A percentile compares a stretch with the other conserved stretches of the same genome.
phyloP scores from a whole-genome alignment of 148 eudicot genomes.

The Dysphania ambrosioides region DNA sequence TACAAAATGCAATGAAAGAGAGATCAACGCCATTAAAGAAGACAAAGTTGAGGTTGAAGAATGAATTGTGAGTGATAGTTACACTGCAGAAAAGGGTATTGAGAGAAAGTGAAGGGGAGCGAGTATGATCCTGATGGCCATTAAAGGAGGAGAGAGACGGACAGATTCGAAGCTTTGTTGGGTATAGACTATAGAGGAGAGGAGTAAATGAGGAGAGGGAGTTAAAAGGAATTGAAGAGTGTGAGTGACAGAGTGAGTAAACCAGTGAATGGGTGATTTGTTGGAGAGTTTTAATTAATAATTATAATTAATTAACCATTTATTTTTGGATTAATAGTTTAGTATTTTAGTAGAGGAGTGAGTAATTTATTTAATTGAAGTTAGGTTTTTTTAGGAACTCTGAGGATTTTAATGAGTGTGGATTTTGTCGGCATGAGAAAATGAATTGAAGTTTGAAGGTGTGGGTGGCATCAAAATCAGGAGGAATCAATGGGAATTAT shows the following conservation, averaged over 20 bases:
- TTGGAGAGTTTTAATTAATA: not conserved
- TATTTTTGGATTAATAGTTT: too few species aligned
- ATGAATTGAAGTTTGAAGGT: not conserved
- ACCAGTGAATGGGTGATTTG: slow-evolving; percentile 11
- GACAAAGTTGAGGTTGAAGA: too few species aligned
- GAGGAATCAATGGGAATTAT: slow-evolving; percentile 14
- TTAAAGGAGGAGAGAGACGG: too few species aligned
- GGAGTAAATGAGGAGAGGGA: too few species aligned
- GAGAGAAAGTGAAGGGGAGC: too few species aligned
- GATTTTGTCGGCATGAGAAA: slow-evolving; percentile 44
- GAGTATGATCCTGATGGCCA: slow-evolving; percentile 32
- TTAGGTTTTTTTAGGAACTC: not conserved
- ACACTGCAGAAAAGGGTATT: too few species aligned
- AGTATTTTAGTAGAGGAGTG: too few species aligned
- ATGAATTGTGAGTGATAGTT: too few species aligned
- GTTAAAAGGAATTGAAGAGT: not conserved
- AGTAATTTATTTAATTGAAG: not conserved
- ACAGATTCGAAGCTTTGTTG: slow-evolving; percentile 41
- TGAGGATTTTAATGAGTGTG: not conserved
- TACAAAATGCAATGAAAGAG: slow-evolving; percentile 9
- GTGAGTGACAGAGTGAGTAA: slow-evolving; percentile 4
- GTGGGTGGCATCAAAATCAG: slow-evolving; percentile 17
- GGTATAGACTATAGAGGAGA: too few species aligned
- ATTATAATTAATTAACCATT: too few species aligned
- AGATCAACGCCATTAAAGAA: too few species aligned